A percentile compares a stretch with the other conserved stretches of the same genome.
These are phyloP conservation scores for Yamadazyma insecticola DNA, from an alignment of 805 yeast species.

Conservation along the genomic window DNA sequence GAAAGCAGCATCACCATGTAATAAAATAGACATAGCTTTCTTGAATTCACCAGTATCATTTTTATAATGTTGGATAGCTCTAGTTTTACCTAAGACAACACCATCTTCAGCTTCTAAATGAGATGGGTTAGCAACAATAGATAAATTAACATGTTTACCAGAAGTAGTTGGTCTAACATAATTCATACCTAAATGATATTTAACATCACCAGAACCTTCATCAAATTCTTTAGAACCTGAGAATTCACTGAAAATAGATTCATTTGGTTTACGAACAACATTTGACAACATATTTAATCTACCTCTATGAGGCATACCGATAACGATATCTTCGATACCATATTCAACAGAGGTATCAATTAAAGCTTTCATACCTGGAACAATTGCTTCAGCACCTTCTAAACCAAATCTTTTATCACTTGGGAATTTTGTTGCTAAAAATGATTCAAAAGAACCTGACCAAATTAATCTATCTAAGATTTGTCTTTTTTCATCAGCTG, in stretches of 20 bases:
- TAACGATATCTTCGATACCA: conserved; percentile 93
- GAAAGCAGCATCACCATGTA: conserved; percentile 99
- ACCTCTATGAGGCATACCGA: conserved; percentile 99
- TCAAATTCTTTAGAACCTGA: conserved; percentile 85
- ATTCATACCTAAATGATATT: conserved; percentile 99
- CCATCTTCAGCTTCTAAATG: conserved; percentile 99
- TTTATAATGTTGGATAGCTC: conserved; percentile 92
- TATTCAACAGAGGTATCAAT: conserved; percentile 88
- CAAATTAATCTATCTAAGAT: conserved; percentile 94
- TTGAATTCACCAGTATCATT: conserved; percentile 75
- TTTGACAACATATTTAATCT: conserved; percentile 95
- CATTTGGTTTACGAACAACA: conserved; percentile 98
- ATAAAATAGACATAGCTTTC: conserved; percentile 86
- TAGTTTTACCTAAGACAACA: conserved; percentile 94
- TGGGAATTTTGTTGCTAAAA: conserved; percentile 93
- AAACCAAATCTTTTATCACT: conserved; percentile 98
- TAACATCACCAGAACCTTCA: conserved; percentile 99
- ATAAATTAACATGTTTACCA: conserved; percentile 92
- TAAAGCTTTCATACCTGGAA: conserved; percentile 94
- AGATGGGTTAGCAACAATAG: conserved; percentile 97
- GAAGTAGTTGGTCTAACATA: conserved; percentile 98
- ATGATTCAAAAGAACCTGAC: conserved; percentile 91
- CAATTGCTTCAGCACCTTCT: conserved; percentile 96
- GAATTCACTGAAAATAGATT: conserved; percentile 94
- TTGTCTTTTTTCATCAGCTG: conserved; percentile 89